Evolutionary conservation across 768 basidiomycete genomes (phyloP).

Genomic region (Hericium rajendrae): DNA sequence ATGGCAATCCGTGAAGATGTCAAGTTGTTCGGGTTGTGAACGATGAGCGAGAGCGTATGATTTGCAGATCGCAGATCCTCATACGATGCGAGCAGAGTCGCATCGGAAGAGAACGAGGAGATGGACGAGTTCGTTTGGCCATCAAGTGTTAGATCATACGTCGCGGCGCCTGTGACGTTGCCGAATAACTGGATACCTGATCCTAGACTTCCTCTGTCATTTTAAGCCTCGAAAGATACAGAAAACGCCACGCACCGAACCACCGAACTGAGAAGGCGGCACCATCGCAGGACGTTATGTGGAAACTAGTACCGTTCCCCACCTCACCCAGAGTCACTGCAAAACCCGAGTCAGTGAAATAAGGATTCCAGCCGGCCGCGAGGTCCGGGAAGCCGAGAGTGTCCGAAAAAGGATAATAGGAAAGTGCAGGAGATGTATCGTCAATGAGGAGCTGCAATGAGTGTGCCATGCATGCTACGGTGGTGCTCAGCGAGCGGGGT

Average conservation of each 20-base stretch:
- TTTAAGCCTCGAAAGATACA: too few species aligned
- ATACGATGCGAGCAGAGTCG: conserved; percentile 40
- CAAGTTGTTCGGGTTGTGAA: conserved; percentile 27
- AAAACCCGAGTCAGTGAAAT: conserved; percentile 44
- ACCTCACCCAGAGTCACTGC: conserved; percentile 29
- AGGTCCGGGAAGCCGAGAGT: conserved; percentile 37
- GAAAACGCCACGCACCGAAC: conserved; percentile 42
- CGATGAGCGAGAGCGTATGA: conserved; percentile 50
- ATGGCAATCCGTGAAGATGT: conserved; percentile 37
- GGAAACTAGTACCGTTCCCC: conserved; percentile 48
- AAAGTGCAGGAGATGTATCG: conserved; percentile 56
- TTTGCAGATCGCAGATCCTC: conserved; percentile 33
- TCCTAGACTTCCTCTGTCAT: conserved; percentile 28
- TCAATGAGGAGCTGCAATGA: conserved; percentile 37
- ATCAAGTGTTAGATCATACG: conserved; percentile 30
- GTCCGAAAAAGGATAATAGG: conserved; percentile 53
- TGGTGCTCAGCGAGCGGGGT: neutral
- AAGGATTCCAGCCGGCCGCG: conserved; percentile 59
- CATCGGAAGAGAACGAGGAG: conserved; percentile 19
- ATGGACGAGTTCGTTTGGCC: conserved; percentile 24
- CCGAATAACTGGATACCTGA: conserved; percentile 56
- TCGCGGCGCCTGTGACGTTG: conserved; percentile 27
- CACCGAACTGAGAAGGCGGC: conserved; percentile 49
- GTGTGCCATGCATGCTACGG: conserved; percentile 29
- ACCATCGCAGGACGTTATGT: conserved; percentile 51